Conservation (phyloP, 768 basidiomycete genomes). For the Mycena alexandri region DNA sequence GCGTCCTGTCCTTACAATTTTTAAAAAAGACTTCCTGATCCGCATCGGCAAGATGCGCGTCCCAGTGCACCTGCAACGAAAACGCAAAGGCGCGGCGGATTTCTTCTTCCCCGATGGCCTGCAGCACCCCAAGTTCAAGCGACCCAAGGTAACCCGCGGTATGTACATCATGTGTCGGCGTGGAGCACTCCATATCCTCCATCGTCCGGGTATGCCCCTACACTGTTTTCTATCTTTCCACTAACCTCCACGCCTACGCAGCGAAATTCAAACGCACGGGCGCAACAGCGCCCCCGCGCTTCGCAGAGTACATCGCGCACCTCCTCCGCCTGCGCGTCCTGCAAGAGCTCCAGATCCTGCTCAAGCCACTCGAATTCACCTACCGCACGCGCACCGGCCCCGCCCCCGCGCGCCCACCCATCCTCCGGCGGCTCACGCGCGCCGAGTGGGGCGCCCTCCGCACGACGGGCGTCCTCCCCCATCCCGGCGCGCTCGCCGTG, state of each 20-base stretch:
- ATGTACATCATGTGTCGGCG: slow-evolving; percentile 75
- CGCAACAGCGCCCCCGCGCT: slow-evolving; percentile 53
- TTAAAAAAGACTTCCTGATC: slow-evolving; percentile 17
- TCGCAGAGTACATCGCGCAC: slow-evolving; percentile 71
- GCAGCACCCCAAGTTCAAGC: slow-evolving; percentile 72
- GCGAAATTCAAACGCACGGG: slow-evolving; percentile 48
- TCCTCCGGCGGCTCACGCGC: slow-evolving; percentile 75
- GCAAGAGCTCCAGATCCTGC: slow-evolving; percentile 78
- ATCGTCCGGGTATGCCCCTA: not conserved
- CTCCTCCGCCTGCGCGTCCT: slow-evolving; percentile 79
- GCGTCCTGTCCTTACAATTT: not conserved
- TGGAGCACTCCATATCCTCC: slow-evolving; percentile 55
- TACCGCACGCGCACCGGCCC: slow-evolving; percentile 35
- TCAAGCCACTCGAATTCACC: slow-evolving; percentile 52
- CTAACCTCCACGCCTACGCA: slow-evolving; percentile 13
- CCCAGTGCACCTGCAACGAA: slow-evolving; percentile 5
- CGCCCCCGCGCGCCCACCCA: slow-evolving; percentile 40
- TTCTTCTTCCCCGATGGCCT: slow-evolving; percentile 67
- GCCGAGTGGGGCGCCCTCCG: slow-evolving; percentile 67
- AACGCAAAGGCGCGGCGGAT: slow-evolving; percentile 36
- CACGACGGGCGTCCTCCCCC: slow-evolving; percentile 60
- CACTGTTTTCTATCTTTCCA: not conserved
- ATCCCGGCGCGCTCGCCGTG: slow-evolving; percentile 71
- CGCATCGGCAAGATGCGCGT: slow-evolving; percentile 15
- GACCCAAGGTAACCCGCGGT: slow-evolving; percentile 58